These are phyloP conservation scores for Epichloe glyceriae DNA, from an alignment of 2,329 filamentous ascomycete species.

Conservation along the genomic window DNA sequence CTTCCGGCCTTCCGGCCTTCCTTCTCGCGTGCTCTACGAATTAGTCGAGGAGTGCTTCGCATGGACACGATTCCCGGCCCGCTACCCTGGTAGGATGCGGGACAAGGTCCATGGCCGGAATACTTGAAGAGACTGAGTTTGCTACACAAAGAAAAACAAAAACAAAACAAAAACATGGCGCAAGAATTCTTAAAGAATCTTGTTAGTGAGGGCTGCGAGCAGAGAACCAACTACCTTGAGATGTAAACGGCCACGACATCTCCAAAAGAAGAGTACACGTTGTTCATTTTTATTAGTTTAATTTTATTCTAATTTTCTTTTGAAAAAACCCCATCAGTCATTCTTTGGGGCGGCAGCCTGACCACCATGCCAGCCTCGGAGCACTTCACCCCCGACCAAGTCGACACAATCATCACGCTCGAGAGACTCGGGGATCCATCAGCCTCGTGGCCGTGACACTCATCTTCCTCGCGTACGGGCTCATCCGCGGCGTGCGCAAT, in stretches of 20 bases:
- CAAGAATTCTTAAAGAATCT: too few relatives aligned
- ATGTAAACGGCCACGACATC: too few relatives aligned
- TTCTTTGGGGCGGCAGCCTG: neutral
- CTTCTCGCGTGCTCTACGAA: neutral
- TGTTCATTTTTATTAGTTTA: too few relatives aligned
- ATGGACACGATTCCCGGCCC: neutral
- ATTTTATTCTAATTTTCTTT: too few relatives aligned
- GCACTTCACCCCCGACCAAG: slow-evolving; percentile 22
- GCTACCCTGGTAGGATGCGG: neutral
- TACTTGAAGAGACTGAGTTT: too few relatives aligned
- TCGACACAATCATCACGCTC: slow-evolving; percentile 30
- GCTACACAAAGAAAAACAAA: too few relatives aligned
- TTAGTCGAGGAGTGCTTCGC: neutral
- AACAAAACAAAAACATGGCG: too few relatives aligned
- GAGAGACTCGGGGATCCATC: slow-evolving; percentile 42
- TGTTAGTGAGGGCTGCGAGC: too few relatives aligned
- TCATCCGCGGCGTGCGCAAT: slow-evolving; percentile 39
- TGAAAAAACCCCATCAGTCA: too few relatives aligned
- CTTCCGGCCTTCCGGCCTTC: neutral
- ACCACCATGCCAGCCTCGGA: slow-evolving; percentile 7
- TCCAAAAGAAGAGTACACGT: too few relatives aligned
- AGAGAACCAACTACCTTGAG: too few relatives aligned
- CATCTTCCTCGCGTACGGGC: slow-evolving; percentile 38
- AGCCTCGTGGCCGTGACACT: slow-evolving; percentile 37
- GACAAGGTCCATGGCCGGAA: too few relatives aligned